Evolutionary conservation across 495 filamentous ascomycete genomes (phyloP), one percentile per base, ranked within the genome.

Genomic region (Podospora australis): DNA sequence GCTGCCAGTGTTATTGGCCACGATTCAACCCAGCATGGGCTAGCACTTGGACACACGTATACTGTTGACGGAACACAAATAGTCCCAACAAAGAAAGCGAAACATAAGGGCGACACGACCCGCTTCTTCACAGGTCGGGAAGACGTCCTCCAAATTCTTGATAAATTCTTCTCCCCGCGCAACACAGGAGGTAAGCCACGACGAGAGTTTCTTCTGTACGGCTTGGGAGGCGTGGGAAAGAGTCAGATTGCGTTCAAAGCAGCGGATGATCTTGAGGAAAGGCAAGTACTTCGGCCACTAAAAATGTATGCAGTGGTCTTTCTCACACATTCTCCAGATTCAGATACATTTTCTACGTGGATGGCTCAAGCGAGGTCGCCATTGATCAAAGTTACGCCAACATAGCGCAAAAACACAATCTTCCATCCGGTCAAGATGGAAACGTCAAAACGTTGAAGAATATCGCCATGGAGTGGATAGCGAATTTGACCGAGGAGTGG

Each of bases 191-290:
- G 36, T 3, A 32, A 29, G 2, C 38, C 32, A 0, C 22, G 49
- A 5, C 49, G 49, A 9, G 48, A 56, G n/a, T 56, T 41, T 28
- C 40, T 62, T 4, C 47, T 62, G 1, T 39, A 54, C 16, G 58
- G 56, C 6, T 38, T 58, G 49, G 44, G 43, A 17, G 58, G 58
- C 11, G 47, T 54, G 16, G 55, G 58, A 5, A 62, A 62, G 24
- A 62, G 45, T 1, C 32, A 58, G 35, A 54, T 62, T 16, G 55
- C 55, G 1, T n/a, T 53, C 4, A 53, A 52, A 21, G 32, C 45
- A 8, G 26, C 20, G 0, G 44, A 62, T 19, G 24, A 34, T 7
- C 14, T 52, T 2, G 25, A 46, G 22, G 28, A 46, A 3, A 49
- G 48, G 57, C 23, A 26, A 13, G 49, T 53, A n/a, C n/a, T n/a